Evolutionary conservation across 2,329 filamentous ascomycete genomes (phyloP), one percentile per base, ranked within the genome.

Genomic region (Aspergillus sp.): DNA sequence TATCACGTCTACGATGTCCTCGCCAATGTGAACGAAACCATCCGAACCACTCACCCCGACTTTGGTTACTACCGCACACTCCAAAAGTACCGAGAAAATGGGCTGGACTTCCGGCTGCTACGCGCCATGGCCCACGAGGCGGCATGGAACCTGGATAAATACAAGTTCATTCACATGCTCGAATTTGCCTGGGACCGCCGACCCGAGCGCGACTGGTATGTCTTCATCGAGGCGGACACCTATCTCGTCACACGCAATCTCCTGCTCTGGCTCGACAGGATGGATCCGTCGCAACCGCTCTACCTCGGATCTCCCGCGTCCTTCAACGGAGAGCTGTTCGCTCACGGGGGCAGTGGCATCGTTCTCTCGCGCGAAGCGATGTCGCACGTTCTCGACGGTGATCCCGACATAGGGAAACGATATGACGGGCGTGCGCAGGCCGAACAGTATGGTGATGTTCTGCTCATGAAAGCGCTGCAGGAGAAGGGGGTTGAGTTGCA

Each of bases 91-190:
- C 74, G 76, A 21, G 51, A 58, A 38, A 70, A 76, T 3, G 76
- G 78, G 36, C 76, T 76, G 59, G 73, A 78, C 41, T 77, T 79
- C 55, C 73, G 73, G 54, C 70, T 66, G 23, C 45, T 61, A 19
- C 49, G 60, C 32, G 65, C 70, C 32, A n/a, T n/a, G n/a, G 63
- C 62, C 32, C 56, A 62, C 4, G 67, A 64, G 50, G 50, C 42
- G 20, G 70, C 64, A 6, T 84, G 81, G 82, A 73, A 70, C 16
- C 65, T 85, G 38, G 82, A 85, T 70, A 84, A 83, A 69, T 85
- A 83, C 71, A 85, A 85, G 67, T 84, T 83, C 63, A 71, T 83
- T 41, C 81, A 83, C 63, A 83, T 84, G 63, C 77, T 81, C 11
- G 77, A 82, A 65, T 80, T 81, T 67, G 67, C 78, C 0, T 84